Conservation (phyloP, 2,329 filamentous ascomycete species). For the Beauveria sp. region DNA sequence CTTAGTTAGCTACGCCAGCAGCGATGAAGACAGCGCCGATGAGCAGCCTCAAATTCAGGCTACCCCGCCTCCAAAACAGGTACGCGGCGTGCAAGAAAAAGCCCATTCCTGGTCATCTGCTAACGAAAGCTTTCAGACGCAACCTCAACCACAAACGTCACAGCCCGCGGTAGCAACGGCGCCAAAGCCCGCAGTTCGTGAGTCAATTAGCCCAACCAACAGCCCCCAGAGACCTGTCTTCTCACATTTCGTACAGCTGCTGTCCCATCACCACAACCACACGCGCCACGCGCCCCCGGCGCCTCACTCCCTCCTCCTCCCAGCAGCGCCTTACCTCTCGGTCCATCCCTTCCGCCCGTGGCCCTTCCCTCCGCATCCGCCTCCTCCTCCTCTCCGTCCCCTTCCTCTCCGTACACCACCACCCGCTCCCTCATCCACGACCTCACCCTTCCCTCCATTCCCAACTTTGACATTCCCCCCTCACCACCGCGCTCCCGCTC, state of each 20-base stretch:
- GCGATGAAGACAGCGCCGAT: conserved; percentile 39
- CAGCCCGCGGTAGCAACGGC: background rate
- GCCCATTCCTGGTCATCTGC: background rate
- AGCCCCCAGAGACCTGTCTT: background rate
- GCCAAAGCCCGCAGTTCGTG: background rate
- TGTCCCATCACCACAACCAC: conserved; percentile 2
- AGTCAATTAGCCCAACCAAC: background rate
- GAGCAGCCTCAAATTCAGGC: conserved; percentile 2
- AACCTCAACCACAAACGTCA: background rate
- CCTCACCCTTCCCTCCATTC: conserved; percentile 64
- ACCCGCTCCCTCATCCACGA: conserved; percentile 58
- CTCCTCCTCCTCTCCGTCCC: conserved; percentile 20
- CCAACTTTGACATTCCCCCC: conserved; percentile 66
- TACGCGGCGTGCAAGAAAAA: background rate
- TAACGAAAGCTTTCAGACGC: background rate
- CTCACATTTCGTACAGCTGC: too few relatives aligned
- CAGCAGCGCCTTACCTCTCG: conserved; percentile 24
- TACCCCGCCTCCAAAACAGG: background rate
- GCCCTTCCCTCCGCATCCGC: conserved; percentile 6
- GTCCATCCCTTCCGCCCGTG: conserved; percentile 30
- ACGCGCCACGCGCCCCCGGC: conserved; percentile 10
- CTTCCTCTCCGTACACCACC: conserved; percentile 59
- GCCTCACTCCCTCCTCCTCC: conserved; percentile 16
- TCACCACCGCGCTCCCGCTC: conserved; percentile 62
- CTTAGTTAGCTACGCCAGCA: conserved; percentile 44